Evolutionary conservation across 768 basidiomycete species (phyloP), one percentile per base, ranked within the genome.

Genomic region (Boletus fagicola): DNA sequence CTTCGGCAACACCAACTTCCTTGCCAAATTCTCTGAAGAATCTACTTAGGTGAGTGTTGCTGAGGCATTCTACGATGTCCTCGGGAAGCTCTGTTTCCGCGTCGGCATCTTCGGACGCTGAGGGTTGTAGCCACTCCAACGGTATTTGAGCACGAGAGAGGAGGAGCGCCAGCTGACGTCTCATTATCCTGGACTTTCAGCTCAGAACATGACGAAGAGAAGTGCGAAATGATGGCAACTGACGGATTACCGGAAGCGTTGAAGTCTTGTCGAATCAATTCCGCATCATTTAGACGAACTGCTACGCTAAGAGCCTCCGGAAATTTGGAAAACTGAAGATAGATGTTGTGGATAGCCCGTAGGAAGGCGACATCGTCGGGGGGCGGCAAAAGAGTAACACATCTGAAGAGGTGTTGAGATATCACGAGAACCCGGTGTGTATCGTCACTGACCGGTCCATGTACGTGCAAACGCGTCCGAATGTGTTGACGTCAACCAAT

Each of bases 351-450:
- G 8, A 92, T 93, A 2, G 94, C 90, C 51, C 83, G 82, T 38
- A 99, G 80, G 81, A 99, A 98, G 15, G 85, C 77, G 38, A 89
- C 75, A 68, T 98, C 97, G 70, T 98, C 97, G 26, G 94, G 94
- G 44, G 94, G 92, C 0, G 91, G 88, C 5, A 99, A 82, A 46
- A 98, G 82, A 66, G 86, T 88, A 6, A 98, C 91, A 63, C 94
- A 96, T 69, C 92, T 86, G 59, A 16, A 40, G 52, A 38, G 49
- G 42, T 8, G 10, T 4, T 62, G 30, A 65, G 31, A 52, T 58
- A 51, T 22, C 5, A 49, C 35, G 11, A 44, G 31, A 51, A 35
- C 11, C 33, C 5, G 35, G 46, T 28, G 31, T 28, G 1, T 7
- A 40, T 36, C 42, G 24, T 40, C 49, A 76, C 85, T 63, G 63